phyloP scores from a whole-genome alignment of 495 filamentous ascomycete genomes.

The Hypoxylon perforatum region DNA sequence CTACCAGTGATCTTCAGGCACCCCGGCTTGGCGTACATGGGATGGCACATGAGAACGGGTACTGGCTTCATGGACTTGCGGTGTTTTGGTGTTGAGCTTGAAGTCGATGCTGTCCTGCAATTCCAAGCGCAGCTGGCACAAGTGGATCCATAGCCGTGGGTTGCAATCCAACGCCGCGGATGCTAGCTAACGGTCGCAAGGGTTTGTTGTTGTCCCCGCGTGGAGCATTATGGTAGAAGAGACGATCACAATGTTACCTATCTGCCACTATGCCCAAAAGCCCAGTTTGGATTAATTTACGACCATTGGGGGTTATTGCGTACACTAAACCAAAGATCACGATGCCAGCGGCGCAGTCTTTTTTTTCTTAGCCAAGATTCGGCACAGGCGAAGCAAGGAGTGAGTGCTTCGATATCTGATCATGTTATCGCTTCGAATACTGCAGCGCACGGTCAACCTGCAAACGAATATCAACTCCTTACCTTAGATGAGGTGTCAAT shows the following conservation, averaged over 20 bases:
- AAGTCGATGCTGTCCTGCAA: slow-evolving; percentile 10
- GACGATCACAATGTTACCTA: slow-evolving; percentile 40
- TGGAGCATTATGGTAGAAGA: slow-evolving; percentile 10
- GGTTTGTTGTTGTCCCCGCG: slow-evolving; percentile 19
- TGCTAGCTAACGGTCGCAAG: slow-evolving; percentile 6
- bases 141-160: slow-evolving; percentile 33
- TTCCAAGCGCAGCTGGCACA: slow-evolving; percentile 4
- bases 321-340: slow-evolving; percentile 1
- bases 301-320: background rate
- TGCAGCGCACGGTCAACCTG: no score
- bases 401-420: background rate
- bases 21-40: slow-evolving; percentile 28
- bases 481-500: no score
- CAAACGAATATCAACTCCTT: slow-evolving; percentile 5
- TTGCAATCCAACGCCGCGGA: slow-evolving; percentile 26
- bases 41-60: slow-evolving; percentile 24
- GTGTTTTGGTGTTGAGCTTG: slow-evolving; percentile 22
- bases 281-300: no score
- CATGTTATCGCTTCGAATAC: background rate
- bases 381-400: no score
- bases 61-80: slow-evolving; percentile 27
- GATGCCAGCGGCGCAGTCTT: background rate
- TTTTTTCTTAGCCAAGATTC: background rate
- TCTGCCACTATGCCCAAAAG: slow-evolving; percentile 12
- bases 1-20: slow-evolving; percentile 13